Conservation (phyloP, 129 eudicot genomes). For the Mikania micrantha region DNA sequence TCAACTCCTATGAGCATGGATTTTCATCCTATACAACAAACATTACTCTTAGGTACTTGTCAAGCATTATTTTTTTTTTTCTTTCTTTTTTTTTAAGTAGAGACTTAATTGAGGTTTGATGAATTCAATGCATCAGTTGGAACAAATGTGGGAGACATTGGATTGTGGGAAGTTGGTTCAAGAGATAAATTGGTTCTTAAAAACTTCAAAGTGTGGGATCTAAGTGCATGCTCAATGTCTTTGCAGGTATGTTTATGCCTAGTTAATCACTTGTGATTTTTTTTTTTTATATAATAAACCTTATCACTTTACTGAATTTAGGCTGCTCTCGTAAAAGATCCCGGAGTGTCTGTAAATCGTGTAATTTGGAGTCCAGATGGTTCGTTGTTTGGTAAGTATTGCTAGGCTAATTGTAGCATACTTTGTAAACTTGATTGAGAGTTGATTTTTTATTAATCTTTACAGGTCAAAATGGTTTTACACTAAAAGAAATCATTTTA, state of each 20-base stretch:
- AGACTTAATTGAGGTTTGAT: not conserved
- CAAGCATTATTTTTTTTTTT: not conserved
- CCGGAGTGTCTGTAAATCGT: constrained; percentile 52
- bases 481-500: not conserved
- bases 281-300: not conserved
- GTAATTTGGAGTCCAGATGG: constrained; percentile 80
- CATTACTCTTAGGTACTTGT: constrained; percentile 46
- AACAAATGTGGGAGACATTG: constrained; percentile 42
- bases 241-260: constrained; percentile 30
- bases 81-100: not conserved
- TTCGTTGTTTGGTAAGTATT: constrained; percentile 52
- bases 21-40: constrained; percentile 58
- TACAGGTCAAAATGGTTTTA: not conserved
- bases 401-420: not conserved
- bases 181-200: constrained; percentile 30
- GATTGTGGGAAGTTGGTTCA: constrained; percentile 49
- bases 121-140: constrained; percentile 33
- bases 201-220: constrained; percentile 37
- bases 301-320: constrained; percentile 15
- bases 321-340: constrained; percentile 53
- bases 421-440: not conserved
- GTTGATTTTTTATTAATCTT: not conserved
- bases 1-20: constrained; percentile 60
- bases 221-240: constrained; percentile 25
- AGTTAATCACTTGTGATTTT: not conserved